A percentile compares a stretch with the other conserved stretches of the same genome.
Conservation (phyloP, 2,329 filamentous ascomycete genomes). For the Clonostachys sp. region DNA sequence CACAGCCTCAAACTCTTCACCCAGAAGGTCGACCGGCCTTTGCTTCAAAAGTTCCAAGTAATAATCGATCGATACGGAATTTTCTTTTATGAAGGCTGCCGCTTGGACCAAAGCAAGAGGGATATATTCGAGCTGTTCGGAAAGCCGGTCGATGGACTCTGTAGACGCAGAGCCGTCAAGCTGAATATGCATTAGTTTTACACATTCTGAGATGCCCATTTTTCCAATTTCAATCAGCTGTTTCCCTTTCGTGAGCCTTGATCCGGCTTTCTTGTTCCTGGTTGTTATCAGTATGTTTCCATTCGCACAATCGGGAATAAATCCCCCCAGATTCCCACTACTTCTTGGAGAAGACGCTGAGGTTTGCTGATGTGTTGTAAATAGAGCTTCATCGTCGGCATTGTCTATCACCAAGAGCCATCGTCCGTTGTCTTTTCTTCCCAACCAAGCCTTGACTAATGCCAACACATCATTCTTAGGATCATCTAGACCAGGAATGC, state of each 20-base stretch:
- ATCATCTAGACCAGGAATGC: conserved; percentile 2
- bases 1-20: conserved; percentile 18
- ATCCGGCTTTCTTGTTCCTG: conserved; percentile 21
- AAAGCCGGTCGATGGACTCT: conserved; percentile 5
- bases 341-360: too few species aligned
- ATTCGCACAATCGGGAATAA: conserved; percentile 18
- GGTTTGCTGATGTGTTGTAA: neutral
- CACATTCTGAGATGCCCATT: conserved; percentile 17
- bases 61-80: conserved; percentile 8
- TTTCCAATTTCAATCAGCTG: conserved; percentile 13
- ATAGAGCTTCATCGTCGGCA: conserved; percentile 3
- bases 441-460: conserved; percentile 14
- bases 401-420: conserved; percentile 8
- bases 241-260: conserved; percentile 12
- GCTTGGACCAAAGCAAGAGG: conserved; percentile 27
- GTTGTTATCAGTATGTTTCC: conserved; percentile 25
- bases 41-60: conserved; percentile 20
- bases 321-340: neutral
- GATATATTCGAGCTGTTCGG: conserved; percentile 17
- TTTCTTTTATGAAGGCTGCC: conserved; percentile 24
- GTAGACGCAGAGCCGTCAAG: conserved; percentile 5
- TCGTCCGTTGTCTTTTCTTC: conserved; percentile 8
- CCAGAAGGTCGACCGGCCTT: conserved; percentile 12
- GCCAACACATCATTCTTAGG: conserved; percentile 9
- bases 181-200: conserved; percentile 11